Evolutionary conservation across 208 protist species (phyloP), one percentile per base, ranked within the genome.

Genomic region (Herpetomonas tarakana): DNA sequence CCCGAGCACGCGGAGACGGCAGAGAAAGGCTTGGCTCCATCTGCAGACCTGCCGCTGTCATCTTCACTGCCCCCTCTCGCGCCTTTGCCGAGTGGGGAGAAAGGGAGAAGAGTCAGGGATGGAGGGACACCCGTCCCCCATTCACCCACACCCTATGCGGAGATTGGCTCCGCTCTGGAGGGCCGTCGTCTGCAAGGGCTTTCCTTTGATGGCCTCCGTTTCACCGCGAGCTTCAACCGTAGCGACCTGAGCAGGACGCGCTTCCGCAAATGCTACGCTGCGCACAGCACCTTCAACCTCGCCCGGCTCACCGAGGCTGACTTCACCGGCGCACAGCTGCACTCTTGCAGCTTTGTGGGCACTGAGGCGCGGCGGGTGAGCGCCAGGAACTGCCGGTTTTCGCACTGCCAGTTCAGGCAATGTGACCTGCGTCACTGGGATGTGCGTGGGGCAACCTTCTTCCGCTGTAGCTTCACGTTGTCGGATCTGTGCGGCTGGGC

Each of bases 201-300:
- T 45, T 64, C 91, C 63, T 73, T 94, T 19, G 56, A 72, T 31
- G 76, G 75, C 12, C 50, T 58, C 19, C 65, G 64, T 26, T 44
- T 94, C 31, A 83, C 80, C 12, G 69, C 74, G 28, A 81, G 62
- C 44, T 91, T 94, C 57, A 94, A 81, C 57, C 78, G 88, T n/a
- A 74, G 71, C 29, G 72, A 86, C 53, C 69, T 94, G 1, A 60
- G 74, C 3, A 38, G 58, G 16, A 55, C 60, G 1, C 22, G 47
- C 29, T 59, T 91, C 11, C 53, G 57, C n/a, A 70, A 65, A 16
- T 56, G 71, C 9, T 78, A 79, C 54, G 76, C 76, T 16, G 61
- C 65, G 4, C 67, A 81, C 61, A 65, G 74, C 70, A 88, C 75
- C 25, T 92, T 94, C 56, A 89, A 94, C 55, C 59, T 84, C 14